These are phyloP conservation scores for Tephrocybe rancida DNA, from an alignment of 768 basidiomycete species.

Conservation along the genomic window DNA sequence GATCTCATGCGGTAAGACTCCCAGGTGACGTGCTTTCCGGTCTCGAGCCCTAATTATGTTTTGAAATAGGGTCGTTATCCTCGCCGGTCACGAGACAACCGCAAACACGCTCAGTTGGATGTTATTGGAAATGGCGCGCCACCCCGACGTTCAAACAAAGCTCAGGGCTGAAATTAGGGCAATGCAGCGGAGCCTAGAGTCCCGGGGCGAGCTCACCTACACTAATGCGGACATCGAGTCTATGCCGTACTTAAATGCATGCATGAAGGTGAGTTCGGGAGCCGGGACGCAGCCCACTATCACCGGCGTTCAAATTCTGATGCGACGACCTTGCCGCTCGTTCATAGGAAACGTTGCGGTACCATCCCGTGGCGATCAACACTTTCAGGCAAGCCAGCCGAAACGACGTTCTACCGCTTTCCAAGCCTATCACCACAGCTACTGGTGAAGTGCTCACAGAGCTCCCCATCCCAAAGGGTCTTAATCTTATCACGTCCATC, in stretches of 20 bases:
- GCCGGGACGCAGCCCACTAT: background rate
- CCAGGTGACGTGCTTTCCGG: conserved; percentile 32
- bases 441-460: conserved; percentile 48
- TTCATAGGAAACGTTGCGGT: conserved; percentile 47
- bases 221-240: conserved; percentile 45
- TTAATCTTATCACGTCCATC: conserved; percentile 50
- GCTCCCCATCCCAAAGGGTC: conserved; percentile 52
- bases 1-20: conserved; percentile 53
- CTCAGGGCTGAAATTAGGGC: conserved; percentile 63
- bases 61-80: conserved; percentile 48
- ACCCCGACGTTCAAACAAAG: conserved; percentile 58
- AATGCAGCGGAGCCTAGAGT: conserved; percentile 33
- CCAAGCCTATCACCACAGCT: conserved; percentile 46
- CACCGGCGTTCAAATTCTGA: background rate
- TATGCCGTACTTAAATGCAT: conserved; percentile 50
- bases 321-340: background rate
- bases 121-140: conserved; percentile 60
- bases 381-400: conserved; percentile 39
- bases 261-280: conserved; percentile 40
- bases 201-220: conserved; percentile 39
- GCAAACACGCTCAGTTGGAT: conserved; percentile 62
- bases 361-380: conserved; percentile 39
- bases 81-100: conserved; percentile 65
- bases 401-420: conserved; percentile 63
- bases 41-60: conserved; percentile 35